Percentiles rank a stretch among this genome's conserved stretches.
Evolutionary conservation across 2,329 filamentous ascomycete species (phyloP).

Genomic region (Penicillium sp.): DNA sequence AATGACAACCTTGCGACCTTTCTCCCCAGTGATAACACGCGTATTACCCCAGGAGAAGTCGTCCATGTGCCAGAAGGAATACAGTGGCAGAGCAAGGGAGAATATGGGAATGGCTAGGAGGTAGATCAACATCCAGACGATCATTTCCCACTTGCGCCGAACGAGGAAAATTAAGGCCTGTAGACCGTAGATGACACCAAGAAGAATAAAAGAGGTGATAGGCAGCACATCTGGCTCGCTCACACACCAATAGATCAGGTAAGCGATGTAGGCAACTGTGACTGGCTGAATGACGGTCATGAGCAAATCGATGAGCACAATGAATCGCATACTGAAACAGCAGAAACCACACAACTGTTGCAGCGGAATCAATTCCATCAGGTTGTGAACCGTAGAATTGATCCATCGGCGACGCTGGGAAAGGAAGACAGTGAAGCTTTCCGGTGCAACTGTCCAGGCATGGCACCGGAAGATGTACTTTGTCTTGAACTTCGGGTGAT

Average conservation of each 20-base stretch:
- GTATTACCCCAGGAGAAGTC: conserved; percentile 99
- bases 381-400: conserved; percentile 96
- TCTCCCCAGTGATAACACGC: conserved; percentile 88
- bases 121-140: conserved; percentile 98
- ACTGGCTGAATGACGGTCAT: conserved; percentile 89
- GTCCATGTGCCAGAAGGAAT: conserved; percentile 99
- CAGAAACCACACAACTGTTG: conserved; percentile 97
- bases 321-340: conserved; percentile 98
- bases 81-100: conserved; percentile 78
- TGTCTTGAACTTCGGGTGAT: conserved; percentile 90
- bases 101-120: conserved; percentile 85
- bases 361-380: conserved; percentile 88
- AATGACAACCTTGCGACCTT: conserved; percentile 82
- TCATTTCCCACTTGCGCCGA: conserved; percentile 97
- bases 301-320: conserved; percentile 87
- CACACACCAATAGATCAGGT: conserved; percentile 69
- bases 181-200: conserved; percentile 92
- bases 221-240: conserved; percentile 59
- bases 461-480: conserved; percentile 90
- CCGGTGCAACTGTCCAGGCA: conserved; percentile 93
- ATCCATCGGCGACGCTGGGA: conserved; percentile 99
- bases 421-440: conserved; percentile 87
- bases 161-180: conserved; percentile 96
- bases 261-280: conserved; percentile 78
- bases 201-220: conserved; percentile 75